A percentile compares a stretch with the other conserved stretches of the same genome.
Conservation (phyloP, 495 filamentous ascomycete genomes). For the Trichoderma gamsii region DNA sequence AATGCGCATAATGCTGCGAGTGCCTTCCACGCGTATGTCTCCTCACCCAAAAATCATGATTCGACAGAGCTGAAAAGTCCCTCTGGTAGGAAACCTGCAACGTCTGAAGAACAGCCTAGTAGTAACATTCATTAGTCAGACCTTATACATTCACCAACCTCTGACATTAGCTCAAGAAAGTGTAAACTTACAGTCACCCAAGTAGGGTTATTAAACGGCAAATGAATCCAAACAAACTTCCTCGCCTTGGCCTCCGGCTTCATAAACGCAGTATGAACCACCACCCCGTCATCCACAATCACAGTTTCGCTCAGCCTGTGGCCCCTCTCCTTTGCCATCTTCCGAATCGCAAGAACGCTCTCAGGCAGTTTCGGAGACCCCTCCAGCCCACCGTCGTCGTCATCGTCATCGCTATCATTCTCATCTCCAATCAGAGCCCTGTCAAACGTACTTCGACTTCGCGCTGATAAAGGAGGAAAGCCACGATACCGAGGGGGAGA, state of each 20-base stretch:
- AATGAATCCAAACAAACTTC: constrained; percentile 60
- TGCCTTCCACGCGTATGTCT: constrained; percentile 42
- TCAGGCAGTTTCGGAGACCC: constrained; percentile 9
- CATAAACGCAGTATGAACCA: constrained; percentile 30
- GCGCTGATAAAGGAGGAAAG: constrained; percentile 13
- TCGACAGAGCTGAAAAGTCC: constrained; percentile 41
- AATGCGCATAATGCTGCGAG: constrained; percentile 41
- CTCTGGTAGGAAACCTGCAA: constrained; percentile 29
- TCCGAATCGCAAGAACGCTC: constrained; percentile 10
- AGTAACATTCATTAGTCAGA: neutral
- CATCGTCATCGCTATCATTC: neutral
- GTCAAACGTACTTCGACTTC: constrained; percentile 2
- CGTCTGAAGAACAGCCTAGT: constrained; percentile 23
- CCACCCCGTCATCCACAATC: constrained; percentile 22
- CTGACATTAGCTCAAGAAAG: neutral
- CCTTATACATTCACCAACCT: neutral
- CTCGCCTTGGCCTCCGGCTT: constrained; percentile 32
- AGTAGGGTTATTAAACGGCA: constrained; percentile 58
- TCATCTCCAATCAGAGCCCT: neutral
- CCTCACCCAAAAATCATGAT: constrained; percentile 43
- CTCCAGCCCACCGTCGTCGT: neutral
- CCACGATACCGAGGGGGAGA: constrained; percentile 1
- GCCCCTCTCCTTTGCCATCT: constrained; percentile 20
- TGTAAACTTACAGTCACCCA: constrained; percentile 52
- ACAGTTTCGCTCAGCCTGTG: constrained; percentile 19